Base-by-base conservation (phyloP, 257 asterid genomes). In the Solanum verrucosum region DNA sequence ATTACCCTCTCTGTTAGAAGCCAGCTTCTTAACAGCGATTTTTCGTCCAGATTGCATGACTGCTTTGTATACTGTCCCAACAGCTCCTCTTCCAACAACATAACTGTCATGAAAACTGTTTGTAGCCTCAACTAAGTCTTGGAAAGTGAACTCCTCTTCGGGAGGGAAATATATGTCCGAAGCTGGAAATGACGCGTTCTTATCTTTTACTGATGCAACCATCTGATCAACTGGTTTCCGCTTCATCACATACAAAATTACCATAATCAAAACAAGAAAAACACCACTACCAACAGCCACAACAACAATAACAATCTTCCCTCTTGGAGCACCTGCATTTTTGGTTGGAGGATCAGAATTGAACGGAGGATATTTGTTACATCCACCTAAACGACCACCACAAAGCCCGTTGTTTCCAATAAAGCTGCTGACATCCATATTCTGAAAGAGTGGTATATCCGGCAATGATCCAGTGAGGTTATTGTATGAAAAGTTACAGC, bases 41-140 rank as follows among this genome's bases (percentile, higher is more conserved):
- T 78, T 91, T 42, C 90, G 95, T 31, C 93, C 88, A 6, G 97
- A 91, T 16, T 86, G 94, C 92, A 95, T 79, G 15, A 93, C 94
- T 1, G 99, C 99, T 90, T 92, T 94, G 90, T 95, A 96, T 44
- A 96, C 98, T 0, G 95, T 94, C 89, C 98, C 99, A 5, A 91
- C 98, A 21, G 95, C 99, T 42, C 99, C 99, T 86, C 92, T 92
- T 38, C 99, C 99, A 15, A 96, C 92, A 63, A 95, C 94, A 73
- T 89, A 94, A 29, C 88, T 33, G 18, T 94, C 99, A 71, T 95
- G 90, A 72, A 96, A 96, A 89, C 92, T 93, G 87, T 92, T 88
- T 6, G 99, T 96, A 9, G 99, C 98, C 91, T 94, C 95, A n/a
- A 96, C 93, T 44, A 96, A 91, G 87, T 96, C 99, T 33, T 93